A percentile compares a stretch with the other conserved stretches of the same genome.
These are phyloP conservation scores for Paratinospora sagittata DNA, from an alignment of 164 flowering plant genomes.

Conservation along the genomic window DNA sequence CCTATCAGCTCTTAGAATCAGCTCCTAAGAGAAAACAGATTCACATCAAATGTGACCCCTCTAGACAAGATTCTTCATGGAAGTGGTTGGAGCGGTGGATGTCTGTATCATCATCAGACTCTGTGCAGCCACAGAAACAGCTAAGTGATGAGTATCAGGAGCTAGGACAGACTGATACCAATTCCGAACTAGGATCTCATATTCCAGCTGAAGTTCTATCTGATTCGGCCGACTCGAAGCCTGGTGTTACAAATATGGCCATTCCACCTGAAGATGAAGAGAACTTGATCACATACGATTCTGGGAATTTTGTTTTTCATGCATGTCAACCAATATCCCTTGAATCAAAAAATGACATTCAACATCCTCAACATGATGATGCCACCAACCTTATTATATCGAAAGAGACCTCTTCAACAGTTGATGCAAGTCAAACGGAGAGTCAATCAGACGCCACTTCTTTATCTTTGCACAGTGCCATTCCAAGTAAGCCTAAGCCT, in stretches of 20 bases:
- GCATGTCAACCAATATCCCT: slow-evolving; percentile 21
- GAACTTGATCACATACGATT: slow-evolving; percentile 34
- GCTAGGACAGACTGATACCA: slow-evolving; percentile 11
- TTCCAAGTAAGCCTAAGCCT: slow-evolving; percentile 23
- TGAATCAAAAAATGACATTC: slow-evolving; percentile 20
- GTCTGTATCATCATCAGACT: slow-evolving; percentile 48
- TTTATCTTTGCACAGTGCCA: slow-evolving; percentile 13
- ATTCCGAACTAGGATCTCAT: slow-evolving; percentile 21
- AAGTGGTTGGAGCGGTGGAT: slow-evolving; percentile 96
- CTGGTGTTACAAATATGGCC: slow-evolving; percentile 15
- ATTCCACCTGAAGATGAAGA: slow-evolving; percentile 36
- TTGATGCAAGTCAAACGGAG: slow-evolving; percentile 16
- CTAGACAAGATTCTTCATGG: slow-evolving; percentile 63
- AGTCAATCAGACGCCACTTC: slow-evolving; percentile 21
- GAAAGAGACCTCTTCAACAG: slow-evolving; percentile 16
- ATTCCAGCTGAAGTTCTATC: slow-evolving; percentile 22
- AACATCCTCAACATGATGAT: slow-evolving; percentile 25
- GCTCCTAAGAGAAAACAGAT: slow-evolving; percentile 53
- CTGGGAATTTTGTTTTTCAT: slow-evolving; percentile 29
- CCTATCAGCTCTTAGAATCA: slow-evolving; percentile 58
- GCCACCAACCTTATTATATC: slow-evolving; percentile 11
- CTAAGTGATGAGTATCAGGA: slow-evolving; percentile 19
- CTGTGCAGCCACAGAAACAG: slow-evolving; percentile 25
- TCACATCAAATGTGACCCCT: slow-evolving; percentile 66
- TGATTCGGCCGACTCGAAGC: slow-evolving; percentile 24